Percentiles rank a stretch among this genome's conserved stretches.
Evolutionary conservation across 768 basidiomycete genomes (phyloP).

Genomic region (Glaciozyma antarctica): DNA sequence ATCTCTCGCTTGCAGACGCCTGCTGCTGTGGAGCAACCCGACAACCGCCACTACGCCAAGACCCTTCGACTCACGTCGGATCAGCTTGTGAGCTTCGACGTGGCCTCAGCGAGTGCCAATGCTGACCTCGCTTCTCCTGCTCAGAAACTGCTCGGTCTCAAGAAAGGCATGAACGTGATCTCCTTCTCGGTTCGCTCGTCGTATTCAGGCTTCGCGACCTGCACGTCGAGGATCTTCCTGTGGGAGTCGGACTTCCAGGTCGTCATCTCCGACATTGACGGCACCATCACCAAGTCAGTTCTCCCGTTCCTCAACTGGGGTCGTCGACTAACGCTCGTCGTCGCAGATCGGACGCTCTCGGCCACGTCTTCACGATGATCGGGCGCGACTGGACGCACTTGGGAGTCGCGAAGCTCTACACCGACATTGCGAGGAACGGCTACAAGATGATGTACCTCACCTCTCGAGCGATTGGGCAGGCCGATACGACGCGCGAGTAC

Average conservation of each 20-base stretch:
- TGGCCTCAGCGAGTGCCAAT: not conserved
- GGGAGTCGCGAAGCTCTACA: conserved; percentile 94
- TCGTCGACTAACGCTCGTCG: not conserved
- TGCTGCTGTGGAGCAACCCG: not conserved
- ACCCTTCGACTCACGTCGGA: conserved; percentile 86
- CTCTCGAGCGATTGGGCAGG: conserved; percentile 92
- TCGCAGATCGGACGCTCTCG: conserved; percentile 79
- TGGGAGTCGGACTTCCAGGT: conserved; percentile 88
- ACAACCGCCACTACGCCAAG: conserved; percentile 63
- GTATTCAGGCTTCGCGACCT: conserved; percentile 60
- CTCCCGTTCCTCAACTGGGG: not conserved
- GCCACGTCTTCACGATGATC: conserved; percentile 94
- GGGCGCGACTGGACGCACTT: conserved; percentile 97
- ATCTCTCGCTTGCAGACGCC: not conserved
- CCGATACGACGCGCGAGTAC: conserved; percentile 91
- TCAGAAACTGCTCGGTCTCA: conserved; percentile 75
- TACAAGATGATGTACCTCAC: conserved; percentile 98
- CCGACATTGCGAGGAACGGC: conserved; percentile 86
- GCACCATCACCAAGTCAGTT: conserved; percentile 90
- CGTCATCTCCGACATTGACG: conserved; percentile 95
- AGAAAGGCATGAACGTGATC: conserved; percentile 77
- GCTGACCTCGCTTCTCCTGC: not conserved
- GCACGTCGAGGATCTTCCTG: conserved; percentile 84
- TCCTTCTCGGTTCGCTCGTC: conserved; percentile 85
- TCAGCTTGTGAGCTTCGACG: conserved; percentile 60